Conservation (phyloP, 805 yeast genomes). For the Starmerella davenportii region DNA sequence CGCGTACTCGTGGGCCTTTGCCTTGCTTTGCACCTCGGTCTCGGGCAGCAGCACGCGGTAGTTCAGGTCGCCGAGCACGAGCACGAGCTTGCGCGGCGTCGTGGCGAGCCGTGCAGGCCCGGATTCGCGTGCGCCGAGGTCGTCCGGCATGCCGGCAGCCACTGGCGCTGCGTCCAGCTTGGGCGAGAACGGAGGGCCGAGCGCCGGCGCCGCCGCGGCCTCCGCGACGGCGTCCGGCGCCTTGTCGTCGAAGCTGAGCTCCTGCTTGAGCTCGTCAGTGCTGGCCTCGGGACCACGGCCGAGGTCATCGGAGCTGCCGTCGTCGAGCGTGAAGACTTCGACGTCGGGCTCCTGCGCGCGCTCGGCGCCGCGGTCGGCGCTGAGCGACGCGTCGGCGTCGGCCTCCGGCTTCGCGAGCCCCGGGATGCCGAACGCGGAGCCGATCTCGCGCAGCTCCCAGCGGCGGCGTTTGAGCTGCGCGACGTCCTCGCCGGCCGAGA, state of each 20-base stretch:
- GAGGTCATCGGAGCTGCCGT: neutral
- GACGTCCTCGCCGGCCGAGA: constrained; percentile 28
- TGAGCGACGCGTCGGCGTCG: neutral
- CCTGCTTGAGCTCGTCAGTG: neutral
- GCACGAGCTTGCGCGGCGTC: constrained; percentile 10
- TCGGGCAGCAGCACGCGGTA: constrained; percentile 32
- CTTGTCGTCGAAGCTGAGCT: neutral
- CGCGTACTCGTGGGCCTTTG: constrained; percentile 21
- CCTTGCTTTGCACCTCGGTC: constrained; percentile 20
- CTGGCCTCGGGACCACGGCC: neutral
- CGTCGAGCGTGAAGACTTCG: neutral
- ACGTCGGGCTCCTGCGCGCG: neutral
- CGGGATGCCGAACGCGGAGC: constrained; percentile 18
- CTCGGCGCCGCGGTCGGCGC: neutral
- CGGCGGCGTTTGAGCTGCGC: constrained; percentile 26
- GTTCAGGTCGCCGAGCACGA: constrained; percentile 39
- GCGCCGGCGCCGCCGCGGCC: neutral
- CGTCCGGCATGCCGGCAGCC: neutral
- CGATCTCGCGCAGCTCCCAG: constrained; percentile 30
- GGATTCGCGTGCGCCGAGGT: too few species aligned
- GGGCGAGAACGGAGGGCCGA: neutral
- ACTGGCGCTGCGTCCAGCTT: neutral
- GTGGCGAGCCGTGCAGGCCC: neutral
- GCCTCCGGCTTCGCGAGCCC: constrained; percentile 11
- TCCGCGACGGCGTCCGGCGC: neutral